phyloP scores from a whole-genome alignment of 352 stramenopile species.

The Phytophthora nicotianae region DNA sequence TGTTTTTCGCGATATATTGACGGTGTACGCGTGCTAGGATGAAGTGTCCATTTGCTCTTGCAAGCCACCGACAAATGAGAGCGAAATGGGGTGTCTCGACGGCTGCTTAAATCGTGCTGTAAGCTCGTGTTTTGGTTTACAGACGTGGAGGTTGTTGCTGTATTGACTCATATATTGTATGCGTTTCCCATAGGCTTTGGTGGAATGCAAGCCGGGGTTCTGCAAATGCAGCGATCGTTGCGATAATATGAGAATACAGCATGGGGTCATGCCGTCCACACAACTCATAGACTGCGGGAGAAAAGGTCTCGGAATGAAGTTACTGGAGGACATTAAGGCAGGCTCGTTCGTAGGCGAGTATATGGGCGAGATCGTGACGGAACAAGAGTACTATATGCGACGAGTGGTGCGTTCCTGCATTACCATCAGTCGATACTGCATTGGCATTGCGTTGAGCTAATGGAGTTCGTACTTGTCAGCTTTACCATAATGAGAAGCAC shows the following conservation, averaged over 20 bases:
- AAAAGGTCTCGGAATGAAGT: conserved; percentile 67
- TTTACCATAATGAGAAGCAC: conserved; percentile 87
- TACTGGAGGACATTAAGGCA: conserved; percentile 53
- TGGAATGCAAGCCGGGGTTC: conserved; percentile 65
- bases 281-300: conserved; percentile 61
- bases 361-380: conserved; percentile 84
- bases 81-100: conserved; percentile 63
- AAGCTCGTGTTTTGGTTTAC: background rate
- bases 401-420: conserved; percentile 51
- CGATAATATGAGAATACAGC: conserved; percentile 81
- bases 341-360: conserved; percentile 84
- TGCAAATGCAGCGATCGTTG: conserved; percentile 72
- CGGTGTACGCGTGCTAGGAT: conserved; percentile 44
- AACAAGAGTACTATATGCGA: conserved; percentile 83
- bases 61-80: conserved; percentile 34
- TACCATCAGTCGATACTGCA: background rate
- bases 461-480: conserved; percentile 24
- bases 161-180: conserved; percentile 4
- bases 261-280: conserved; percentile 52
- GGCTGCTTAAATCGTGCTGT: conserved; percentile 82
- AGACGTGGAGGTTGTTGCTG: background rate
- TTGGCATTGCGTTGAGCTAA: background rate
- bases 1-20: too few relatives aligned
- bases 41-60: conserved; percentile 74
- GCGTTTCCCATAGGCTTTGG: conserved; percentile 45